These are phyloP conservation scores for Iberis pinnata DNA, from an alignment of 345 rosid genomes.

Conservation along the genomic window DNA sequence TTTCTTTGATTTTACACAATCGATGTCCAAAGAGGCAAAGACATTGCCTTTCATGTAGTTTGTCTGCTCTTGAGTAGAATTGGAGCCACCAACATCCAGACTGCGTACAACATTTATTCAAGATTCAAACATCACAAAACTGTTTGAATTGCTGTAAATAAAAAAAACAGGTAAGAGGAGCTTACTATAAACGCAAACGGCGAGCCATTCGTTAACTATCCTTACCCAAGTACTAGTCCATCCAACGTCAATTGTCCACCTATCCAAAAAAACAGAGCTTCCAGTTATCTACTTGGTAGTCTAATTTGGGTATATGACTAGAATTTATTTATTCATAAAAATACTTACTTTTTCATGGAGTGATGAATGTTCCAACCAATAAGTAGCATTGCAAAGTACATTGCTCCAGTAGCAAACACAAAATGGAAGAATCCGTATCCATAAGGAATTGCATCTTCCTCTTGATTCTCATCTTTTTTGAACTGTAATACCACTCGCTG, in stretches of 20 bases:
- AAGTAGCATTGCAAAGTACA: slow-evolving; percentile 91
- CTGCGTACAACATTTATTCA: slow-evolving; percentile 34
- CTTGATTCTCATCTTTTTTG: slow-evolving; percentile 43
- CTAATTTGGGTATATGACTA: background rate
- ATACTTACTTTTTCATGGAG: slow-evolving; percentile 55
- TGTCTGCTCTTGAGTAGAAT: slow-evolving; percentile 46
- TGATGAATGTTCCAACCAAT: slow-evolving; percentile 92
- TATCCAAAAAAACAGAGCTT: slow-evolving; percentile 21
- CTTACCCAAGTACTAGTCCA: slow-evolving; percentile 99
- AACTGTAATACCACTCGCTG: slow-evolving; percentile 29
- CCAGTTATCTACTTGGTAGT: background rate
- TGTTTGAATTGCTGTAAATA: background rate
- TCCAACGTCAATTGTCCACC: slow-evolving; percentile 98
- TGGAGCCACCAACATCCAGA: slow-evolving; percentile 89
- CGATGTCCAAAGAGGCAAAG: no score
- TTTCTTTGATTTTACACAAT: no score
- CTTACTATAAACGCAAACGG: slow-evolving; percentile 83
- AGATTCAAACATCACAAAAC: background rate
- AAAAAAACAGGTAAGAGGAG: background rate
- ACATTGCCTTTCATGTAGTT: slow-evolving; percentile 27
- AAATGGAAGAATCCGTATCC: slow-evolving; percentile 97
- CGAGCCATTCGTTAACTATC: slow-evolving; percentile 87
- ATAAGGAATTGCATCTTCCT: slow-evolving; percentile 68
- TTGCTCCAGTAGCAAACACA: slow-evolving; percentile 90
- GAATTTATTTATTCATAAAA: background rate